These are phyloP conservation scores for Stellera chamaejasme DNA, from an alignment of 345 rosid genomes.

Conservation along the genomic window DNA sequence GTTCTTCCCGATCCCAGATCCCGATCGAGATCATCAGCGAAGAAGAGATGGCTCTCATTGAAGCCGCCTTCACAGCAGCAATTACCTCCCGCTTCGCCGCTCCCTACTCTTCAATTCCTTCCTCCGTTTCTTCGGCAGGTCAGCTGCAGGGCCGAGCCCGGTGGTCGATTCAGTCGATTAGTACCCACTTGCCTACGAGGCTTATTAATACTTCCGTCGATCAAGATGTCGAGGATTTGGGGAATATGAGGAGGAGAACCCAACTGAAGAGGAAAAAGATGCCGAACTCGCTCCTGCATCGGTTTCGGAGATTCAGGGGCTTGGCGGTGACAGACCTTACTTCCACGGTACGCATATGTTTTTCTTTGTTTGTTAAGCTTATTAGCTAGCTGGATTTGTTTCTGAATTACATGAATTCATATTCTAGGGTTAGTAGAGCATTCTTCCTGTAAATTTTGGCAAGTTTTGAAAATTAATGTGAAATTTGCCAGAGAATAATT, in stretches of 20 bases:
- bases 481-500: too few species aligned
- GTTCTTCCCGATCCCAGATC: constrained; percentile 24
- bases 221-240: constrained; percentile 57
- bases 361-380: neutral
- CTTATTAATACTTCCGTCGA: constrained; percentile 16
- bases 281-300: constrained; percentile 27
- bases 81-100: constrained; percentile 30
- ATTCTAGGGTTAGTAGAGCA: too few species aligned
- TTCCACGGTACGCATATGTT: constrained; percentile 31
- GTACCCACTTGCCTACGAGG: constrained; percentile 34
- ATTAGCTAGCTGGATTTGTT: neutral
- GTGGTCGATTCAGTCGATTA: constrained; percentile 28
- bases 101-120: constrained; percentile 24
- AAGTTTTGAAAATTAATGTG: constrained; percentile 2
- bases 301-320: constrained; percentile 46
- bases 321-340: constrained; percentile 66
- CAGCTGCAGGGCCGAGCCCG: constrained; percentile 23
- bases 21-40: constrained; percentile 73
- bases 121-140: constrained; percentile 12
- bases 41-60: constrained; percentile 81
- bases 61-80: constrained; percentile 48
- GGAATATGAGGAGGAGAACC: constrained; percentile 4
- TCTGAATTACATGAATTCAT: neutral
- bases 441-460: constrained; percentile 3
- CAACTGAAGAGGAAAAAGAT: constrained; percentile 21